These are phyloP conservation scores for Fusarium xyrophilum DNA, from an alignment of 2,329 filamentous ascomycete genomes.

Conservation along the genomic window DNA sequence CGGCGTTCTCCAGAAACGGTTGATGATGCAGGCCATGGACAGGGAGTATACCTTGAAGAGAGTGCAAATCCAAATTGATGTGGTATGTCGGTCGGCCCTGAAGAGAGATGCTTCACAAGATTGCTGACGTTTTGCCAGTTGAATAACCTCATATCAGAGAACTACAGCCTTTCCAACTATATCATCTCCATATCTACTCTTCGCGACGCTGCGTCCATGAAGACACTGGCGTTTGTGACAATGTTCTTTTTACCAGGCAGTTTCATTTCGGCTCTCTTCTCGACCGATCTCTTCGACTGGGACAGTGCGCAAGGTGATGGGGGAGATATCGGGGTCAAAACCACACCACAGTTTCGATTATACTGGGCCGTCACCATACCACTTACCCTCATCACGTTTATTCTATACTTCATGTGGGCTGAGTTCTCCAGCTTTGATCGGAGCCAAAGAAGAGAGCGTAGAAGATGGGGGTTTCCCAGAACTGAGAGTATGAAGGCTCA, in stretches of 20 bases:
- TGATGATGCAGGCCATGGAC: slow-evolving; percentile 49
- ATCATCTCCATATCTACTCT: slow-evolving; percentile 48
- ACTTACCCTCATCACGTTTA: slow-evolving; percentile 47
- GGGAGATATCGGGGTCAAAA: slow-evolving; percentile 42
- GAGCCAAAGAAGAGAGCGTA: slow-evolving; percentile 14
- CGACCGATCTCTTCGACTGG: slow-evolving; percentile 48
- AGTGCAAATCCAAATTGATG: slow-evolving; percentile 50
- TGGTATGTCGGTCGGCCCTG: slow-evolving; percentile 41
- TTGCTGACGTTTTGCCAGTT: slow-evolving; percentile 39
- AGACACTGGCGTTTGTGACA: slow-evolving; percentile 52
- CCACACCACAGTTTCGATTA: slow-evolving; percentile 48
- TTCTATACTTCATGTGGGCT: slow-evolving; percentile 47
- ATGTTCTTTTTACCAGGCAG: slow-evolving; percentile 54
- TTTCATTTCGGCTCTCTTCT: slow-evolving; percentile 53
- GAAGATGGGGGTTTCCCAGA: slow-evolving; percentile 25
- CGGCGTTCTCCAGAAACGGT: slow-evolving; percentile 43
- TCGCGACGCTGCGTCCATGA: slow-evolving; percentile 53
- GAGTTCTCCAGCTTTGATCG: slow-evolving; percentile 42
- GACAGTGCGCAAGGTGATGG: slow-evolving; percentile 33
- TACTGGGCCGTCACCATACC: slow-evolving; percentile 53
- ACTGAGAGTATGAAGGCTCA: slow-evolving; percentile 23
- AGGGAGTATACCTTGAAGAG: slow-evolving; percentile 48
- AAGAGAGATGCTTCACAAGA: too few species aligned
- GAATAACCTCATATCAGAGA: slow-evolving; percentile 49
- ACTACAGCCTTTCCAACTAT: slow-evolving; percentile 48